phyloP scores from a whole-genome alignment of 2,329 filamentous ascomycete genomes.

The Colletotrichum destructivum region DNA sequence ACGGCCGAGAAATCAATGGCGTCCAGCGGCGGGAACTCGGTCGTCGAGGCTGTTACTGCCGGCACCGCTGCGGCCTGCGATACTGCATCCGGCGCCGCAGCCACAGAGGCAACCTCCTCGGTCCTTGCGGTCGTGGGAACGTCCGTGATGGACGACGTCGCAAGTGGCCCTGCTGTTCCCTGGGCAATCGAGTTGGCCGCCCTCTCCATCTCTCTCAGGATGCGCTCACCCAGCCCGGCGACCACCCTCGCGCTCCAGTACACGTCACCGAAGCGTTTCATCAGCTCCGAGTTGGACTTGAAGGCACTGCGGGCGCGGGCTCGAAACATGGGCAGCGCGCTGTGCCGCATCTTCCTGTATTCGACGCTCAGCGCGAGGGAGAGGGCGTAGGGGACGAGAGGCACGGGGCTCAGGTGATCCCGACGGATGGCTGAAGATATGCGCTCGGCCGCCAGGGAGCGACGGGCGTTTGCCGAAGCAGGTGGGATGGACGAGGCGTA shows the following conservation, averaged over 20 bases:
- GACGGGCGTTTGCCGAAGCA: slow-evolving; percentile 68
- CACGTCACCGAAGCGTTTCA: slow-evolving; percentile 68
- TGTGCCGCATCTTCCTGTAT: slow-evolving; percentile 76
- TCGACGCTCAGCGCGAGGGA: slow-evolving; percentile 74
- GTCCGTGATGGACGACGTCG: slow-evolving; percentile 21
- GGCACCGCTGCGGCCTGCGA: neutral
- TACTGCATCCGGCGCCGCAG: slow-evolving; percentile 40
- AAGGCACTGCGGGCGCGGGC: slow-evolving; percentile 69
- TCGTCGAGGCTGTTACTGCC: slow-evolving; percentile 28
- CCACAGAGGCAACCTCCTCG: neutral
- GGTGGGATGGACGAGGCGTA: slow-evolving; percentile 60
- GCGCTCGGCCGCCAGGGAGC: slow-evolving; percentile 71
- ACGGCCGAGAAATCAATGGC: slow-evolving; percentile 59
- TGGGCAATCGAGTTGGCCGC: slow-evolving; percentile 61
- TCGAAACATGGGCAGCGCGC: slow-evolving; percentile 71
- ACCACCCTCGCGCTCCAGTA: slow-evolving; percentile 72
- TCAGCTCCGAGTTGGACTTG: slow-evolving; percentile 66
- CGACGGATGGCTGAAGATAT: slow-evolving; percentile 69
- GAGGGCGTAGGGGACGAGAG: slow-evolving; percentile 74
- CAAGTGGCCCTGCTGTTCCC: slow-evolving; percentile 28
- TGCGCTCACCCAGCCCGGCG: slow-evolving; percentile 68
- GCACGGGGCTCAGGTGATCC: slow-evolving; percentile 67
- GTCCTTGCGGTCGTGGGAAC: slow-evolving; percentile 2
- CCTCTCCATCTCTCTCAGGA: slow-evolving; percentile 70
- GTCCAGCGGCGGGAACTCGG: slow-evolving; percentile 44